Evolutionary conservation across 768 basidiomycete genomes (phyloP), one percentile per base, ranked within the genome.

Genomic region (Candolleomyces eurysporus): DNA sequence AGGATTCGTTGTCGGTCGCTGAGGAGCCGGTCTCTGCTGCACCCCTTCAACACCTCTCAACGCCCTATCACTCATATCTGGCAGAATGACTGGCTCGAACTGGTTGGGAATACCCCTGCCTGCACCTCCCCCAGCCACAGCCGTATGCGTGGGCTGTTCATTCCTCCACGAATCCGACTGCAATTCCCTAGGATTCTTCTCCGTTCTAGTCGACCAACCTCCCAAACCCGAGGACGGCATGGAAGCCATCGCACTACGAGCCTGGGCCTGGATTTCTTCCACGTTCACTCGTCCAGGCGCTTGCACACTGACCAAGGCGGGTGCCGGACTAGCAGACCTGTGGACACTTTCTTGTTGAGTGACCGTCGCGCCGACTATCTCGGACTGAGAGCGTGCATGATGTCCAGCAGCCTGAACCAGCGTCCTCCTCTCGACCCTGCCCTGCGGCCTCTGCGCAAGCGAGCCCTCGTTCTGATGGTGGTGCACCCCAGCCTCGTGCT

Each of bases 141-240:
- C 39, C 17, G 32, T 11, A 57, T 42, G 48, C 49, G 40, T 36
- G 21, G 26, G 51, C 45, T 66, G 65, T 40, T 69, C 70, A 57
- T 62, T 61, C 43, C 67, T 68, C 42, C 60, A 60, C 36, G 49
- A 40, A n/a, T 61, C 62, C 42, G 63, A 53, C 11, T 61, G 42
- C 17, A 72, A 40, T n/a, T 60, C 40, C 26, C 58, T 55, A 6
- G 69, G 53, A 36, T 73, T 72, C 64, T 64, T 68, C 36, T 73
- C 70, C 22, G 68, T 71, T 48, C 72, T 45, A 7, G 69, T 71
- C 31, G 64, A 59, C 71, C 69, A 69, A 19, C 64, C 64, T 48
- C 46, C 49, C 13, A 39, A 58, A 31, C 49, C 21, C 19, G 40
- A 51, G 36, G 54, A 14, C 16, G n/a, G 21, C 17, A 39, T 39